Base-by-base conservation (phyloP, 495 filamentous ascomycete species). In the Penicillium chermesinum region DNA sequence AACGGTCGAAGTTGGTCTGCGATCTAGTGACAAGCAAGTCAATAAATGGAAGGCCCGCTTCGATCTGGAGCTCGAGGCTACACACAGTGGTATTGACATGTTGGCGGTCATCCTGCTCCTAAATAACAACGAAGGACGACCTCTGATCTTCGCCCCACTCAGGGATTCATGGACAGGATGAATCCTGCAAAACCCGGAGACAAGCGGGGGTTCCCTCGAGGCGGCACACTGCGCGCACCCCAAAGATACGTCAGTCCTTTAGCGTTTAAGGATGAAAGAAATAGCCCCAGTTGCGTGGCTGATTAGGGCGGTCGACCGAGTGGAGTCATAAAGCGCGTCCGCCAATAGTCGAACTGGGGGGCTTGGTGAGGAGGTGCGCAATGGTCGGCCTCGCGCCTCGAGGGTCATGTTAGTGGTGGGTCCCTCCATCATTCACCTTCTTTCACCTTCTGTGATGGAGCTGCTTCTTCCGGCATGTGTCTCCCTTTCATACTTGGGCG, bases 11-110 rank as follows among this genome's bases (percentile, higher is more conserved):
- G 36, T 49, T 43, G 27, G 43, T 51, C 33, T 52, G 57, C 0
- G 48, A 52, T 52, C 57, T 60, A 30, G 27, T 41, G 3, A n/a
- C 34, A 9, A 36, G 2, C 32, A 8, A 33, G n/a, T 41, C 38
- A 40, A 25, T 3, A 7, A 38, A 7, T 15, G 1, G 12, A 19
- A 15, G 7, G n/a, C 21, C n/a, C 14, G 0, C 17, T 7, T 3
- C 7, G 38, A n/a, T 21, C 22, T 22, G 10, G 7, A 17, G 19
- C 25, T 40, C 7, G 4, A 5, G 20, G 2, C 6, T 8, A 60
- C 57, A 36, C 10, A 60, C 57, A 54, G n/a, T n/a, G n/a, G n/a
- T n/a, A n/a, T 57, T 47, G 50, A 50, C 50, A 57, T 47, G 52
- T 57, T 47, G 5, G 38, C 46, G 44, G 54, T 57, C 16, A 57